phyloP scores from a whole-genome alignment of 768 basidiomycete genomes.

The Sistotremastrum suecicum region DNA sequence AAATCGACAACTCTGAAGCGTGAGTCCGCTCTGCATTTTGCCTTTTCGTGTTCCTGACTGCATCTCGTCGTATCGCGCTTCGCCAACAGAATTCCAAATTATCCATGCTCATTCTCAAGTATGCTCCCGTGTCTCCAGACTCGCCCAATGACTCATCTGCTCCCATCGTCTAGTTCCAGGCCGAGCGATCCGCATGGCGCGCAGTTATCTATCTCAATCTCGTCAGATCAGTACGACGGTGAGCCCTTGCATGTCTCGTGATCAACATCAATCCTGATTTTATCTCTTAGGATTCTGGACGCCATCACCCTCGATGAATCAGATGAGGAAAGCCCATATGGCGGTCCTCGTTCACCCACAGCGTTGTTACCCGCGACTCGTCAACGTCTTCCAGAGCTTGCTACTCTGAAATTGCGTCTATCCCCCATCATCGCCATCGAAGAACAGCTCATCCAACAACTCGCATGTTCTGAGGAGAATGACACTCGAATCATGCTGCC shows the following conservation, averaged over 20 bases:
- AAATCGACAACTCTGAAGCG: constrained; percentile 30
- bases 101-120: too few relatives aligned
- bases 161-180: constrained; percentile 30
- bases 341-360: too few relatives aligned
- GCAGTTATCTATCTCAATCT: constrained; percentile 82
- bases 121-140: too few relatives aligned
- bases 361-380: too few relatives aligned
- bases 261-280: not conserved
- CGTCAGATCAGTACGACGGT: constrained; percentile 62
- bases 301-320: constrained; percentile 37
- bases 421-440: constrained; percentile 62
- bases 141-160: too few relatives aligned
- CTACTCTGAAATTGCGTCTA: constrained; percentile 20
- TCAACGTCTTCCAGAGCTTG: too few relatives aligned
- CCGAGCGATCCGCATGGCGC: constrained; percentile 76
- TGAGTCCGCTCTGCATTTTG: constrained; percentile 7
- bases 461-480: constrained; percentile 60
- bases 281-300: constrained; percentile 49
- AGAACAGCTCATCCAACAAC: constrained; percentile 47
- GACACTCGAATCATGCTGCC: constrained; percentile 20
- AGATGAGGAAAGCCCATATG: constrained; percentile 24
- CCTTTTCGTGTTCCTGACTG: too few relatives aligned
- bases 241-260: constrained; percentile 8
- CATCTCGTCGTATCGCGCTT: too few relatives aligned
- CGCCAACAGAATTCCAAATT: too few relatives aligned